Conservation (phyloP, 1,284 basidiomycete species). For the Takashimella koratensis region DNA sequence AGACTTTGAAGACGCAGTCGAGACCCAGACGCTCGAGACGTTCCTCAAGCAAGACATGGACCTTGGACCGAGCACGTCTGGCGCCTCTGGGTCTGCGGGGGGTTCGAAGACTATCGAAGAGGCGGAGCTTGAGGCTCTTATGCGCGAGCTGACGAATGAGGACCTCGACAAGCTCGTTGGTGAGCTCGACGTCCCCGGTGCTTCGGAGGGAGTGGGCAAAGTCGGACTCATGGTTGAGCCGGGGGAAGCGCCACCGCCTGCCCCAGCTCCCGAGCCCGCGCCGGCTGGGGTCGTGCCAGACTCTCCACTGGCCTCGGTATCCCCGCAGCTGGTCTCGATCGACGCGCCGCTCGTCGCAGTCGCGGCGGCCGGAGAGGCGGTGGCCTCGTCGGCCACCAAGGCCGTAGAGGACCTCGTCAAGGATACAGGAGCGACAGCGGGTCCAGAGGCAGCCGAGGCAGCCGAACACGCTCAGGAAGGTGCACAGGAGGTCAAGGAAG, state of each 20-base stretch:
- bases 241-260: slow-evolving; percentile 4
- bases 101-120: slow-evolving; percentile 33
- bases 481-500: no score
- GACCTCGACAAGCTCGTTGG: slow-evolving; percentile 41
- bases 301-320: background rate
- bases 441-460: background rate
- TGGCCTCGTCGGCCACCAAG: background rate
- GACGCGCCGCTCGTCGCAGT: background rate
- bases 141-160: slow-evolving; percentile 41
- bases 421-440: background rate
- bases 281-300: slow-evolving; percentile 1
- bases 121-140: slow-evolving; percentile 42
- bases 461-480: background rate
- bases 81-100: no score
- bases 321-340: background rate
- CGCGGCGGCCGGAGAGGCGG: background rate
- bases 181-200: slow-evolving; percentile 15
- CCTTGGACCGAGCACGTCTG: slow-evolving; percentile 3
- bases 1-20: slow-evolving; percentile 47
- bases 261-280: slow-evolving; percentile 1
- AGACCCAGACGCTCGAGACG: slow-evolving; percentile 30
- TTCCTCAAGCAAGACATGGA: slow-evolving; percentile 45
- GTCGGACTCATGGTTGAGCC: background rate
- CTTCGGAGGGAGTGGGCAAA: background rate
- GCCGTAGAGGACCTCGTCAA: background rate